Evolutionary conservation across 306 rosid species (phyloP), one percentile per base, ranked within the genome.

Genomic region (Adenanthera pavonina): DNA sequence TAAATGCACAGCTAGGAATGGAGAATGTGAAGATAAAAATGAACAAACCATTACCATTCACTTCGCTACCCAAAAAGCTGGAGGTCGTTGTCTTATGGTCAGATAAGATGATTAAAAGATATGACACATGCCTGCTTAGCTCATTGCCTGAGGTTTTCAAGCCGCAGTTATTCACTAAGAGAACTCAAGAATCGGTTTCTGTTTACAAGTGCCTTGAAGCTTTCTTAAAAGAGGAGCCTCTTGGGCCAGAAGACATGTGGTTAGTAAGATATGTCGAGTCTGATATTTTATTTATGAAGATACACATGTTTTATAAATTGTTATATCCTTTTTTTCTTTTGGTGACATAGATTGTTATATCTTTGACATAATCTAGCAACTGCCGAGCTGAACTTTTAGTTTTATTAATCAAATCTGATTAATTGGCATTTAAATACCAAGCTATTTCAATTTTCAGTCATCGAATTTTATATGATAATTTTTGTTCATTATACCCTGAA

Each of bases 241-340:
- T 92, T 49, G 97, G 97, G 76, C 97, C 91, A 34, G 94, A 91
- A 44, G 92, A 94, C 81, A 94, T 89, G 97, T 94, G 98, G 98
- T 94, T 73, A 90, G 98, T 86, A 66, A 61, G 70, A 56, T 41
- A 53, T 60, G 47, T 56, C 9, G 46, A 62, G 33, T 62, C 62
- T 68, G 25, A 74, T 52, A 47, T 80, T 85, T 77, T 74, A 77
- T 75, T 48, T 43, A 16, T 75, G 52, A 52, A 62, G 40, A 8
- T 46, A 53, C 78, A 70, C 41, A 54, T 67, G 47, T 68, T 75
- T 73, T 65, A 47, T 36, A 70, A 67, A n/a, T 33, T 20, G 12
- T 7, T 8, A 56, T n/a, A 2, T 56, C 34, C 15, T 56, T 40
- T 40, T 40, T 40, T 40, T 38, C 4, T 40, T 40, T 40, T 40